Conservation (phyloP, 352 stramenopile species). For the Thalassiosira livingstoniorum region DNA sequence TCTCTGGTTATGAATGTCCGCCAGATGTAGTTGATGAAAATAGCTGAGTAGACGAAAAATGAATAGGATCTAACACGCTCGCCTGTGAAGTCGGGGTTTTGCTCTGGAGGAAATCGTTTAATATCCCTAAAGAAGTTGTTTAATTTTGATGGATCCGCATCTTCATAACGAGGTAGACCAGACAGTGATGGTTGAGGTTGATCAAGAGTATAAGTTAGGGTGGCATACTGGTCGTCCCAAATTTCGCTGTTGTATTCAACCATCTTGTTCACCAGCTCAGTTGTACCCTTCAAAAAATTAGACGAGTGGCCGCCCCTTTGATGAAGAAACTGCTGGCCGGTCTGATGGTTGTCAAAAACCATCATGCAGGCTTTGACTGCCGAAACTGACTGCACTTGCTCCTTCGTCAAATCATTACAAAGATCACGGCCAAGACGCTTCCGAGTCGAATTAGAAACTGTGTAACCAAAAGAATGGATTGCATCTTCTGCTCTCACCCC, state of each 20-base stretch:
- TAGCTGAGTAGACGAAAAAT: too few relatives aligned
- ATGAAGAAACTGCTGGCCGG: neutral
- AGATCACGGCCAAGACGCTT: too few relatives aligned
- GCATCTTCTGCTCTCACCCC: too few relatives aligned
- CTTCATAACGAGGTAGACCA: neutral
- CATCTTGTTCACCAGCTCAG: neutral
- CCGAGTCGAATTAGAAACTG: too few relatives aligned
- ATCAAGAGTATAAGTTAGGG: neutral
- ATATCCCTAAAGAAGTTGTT: neutral
- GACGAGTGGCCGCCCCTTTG: neutral
- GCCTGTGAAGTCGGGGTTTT: neutral
- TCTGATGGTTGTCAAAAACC: neutral
- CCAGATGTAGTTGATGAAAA: too few relatives aligned
- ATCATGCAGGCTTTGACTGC: neutral
- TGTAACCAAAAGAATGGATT: too few relatives aligned
- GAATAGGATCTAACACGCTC: too few relatives aligned
- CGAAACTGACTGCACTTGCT: too few relatives aligned
- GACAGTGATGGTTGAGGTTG: neutral
- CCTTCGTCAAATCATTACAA: too few relatives aligned
- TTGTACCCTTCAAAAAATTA: neutral
- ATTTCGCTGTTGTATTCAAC: neutral
- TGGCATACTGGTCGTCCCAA: neutral
- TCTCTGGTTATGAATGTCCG: neutral
- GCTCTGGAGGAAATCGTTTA: neutral
- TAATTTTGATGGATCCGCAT: neutral